phyloP scores from a whole-genome alignment of 352 stramenopile species.

The Phytophthora macrochlamydospora region DNA sequence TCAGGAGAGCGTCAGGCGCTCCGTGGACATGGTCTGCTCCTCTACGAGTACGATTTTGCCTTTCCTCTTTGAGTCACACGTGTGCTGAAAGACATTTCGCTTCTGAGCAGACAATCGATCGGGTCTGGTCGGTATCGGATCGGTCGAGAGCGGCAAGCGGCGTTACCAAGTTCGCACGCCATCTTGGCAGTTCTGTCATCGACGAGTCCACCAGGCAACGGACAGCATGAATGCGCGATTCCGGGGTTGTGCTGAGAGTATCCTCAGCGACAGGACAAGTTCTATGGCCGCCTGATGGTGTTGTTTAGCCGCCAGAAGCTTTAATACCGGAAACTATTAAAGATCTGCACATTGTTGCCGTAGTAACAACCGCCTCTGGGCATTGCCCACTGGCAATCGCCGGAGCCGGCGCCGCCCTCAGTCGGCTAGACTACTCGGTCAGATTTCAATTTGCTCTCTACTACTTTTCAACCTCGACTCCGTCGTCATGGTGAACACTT shows the following conservation, averaged over 20 bases:
- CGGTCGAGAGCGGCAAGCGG: not conserved
- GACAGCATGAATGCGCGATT: not conserved
- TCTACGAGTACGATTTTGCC: too few species aligned
- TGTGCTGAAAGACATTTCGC: not conserved
- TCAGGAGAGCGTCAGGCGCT: too few species aligned
- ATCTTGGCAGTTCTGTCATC: not conserved
- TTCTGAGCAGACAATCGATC: not conserved
- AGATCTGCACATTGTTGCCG: not conserved
- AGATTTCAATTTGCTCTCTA: conserved; percentile 1
- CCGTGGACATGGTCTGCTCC: too few species aligned
- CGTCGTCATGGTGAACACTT: conserved; percentile 18
- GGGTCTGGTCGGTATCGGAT: not conserved
- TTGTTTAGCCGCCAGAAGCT: not conserved
- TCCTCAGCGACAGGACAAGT: not conserved
- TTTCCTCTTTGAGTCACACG: not conserved
- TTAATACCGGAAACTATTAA: not conserved
- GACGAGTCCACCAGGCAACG: not conserved
- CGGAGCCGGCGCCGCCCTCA: not conserved
- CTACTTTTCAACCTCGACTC: not conserved
- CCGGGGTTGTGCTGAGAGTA: not conserved
- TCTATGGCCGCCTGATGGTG: not conserved
- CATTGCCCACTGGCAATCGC: not conserved
- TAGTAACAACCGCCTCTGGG: not conserved
- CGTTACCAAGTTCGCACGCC: not conserved
- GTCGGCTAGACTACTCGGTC: not conserved